These are phyloP conservation scores for Podila verticillata DNA, from an alignment of 192 early-diverging fungal species.

Conservation along the genomic window DNA sequence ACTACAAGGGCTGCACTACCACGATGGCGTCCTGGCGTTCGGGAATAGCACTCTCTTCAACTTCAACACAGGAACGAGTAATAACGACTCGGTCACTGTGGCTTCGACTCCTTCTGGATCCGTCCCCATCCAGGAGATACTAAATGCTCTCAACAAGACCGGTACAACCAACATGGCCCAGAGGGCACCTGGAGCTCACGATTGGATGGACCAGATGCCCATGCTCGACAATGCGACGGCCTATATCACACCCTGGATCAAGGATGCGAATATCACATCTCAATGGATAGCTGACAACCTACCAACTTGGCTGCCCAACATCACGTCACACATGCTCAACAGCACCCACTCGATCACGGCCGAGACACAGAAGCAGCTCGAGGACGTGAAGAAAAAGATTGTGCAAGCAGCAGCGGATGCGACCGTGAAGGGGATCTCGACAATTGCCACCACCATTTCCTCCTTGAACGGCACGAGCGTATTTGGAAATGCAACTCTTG, in stretches of 20 bases:
- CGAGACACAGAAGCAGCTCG: background rate
- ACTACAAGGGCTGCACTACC: background rate
- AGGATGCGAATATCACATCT: background rate
- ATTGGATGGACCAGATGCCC: constrained; percentile 10
- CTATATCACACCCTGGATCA: constrained; percentile 7
- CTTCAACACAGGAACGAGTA: constrained; percentile 2
- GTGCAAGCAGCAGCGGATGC: constrained; percentile 1
- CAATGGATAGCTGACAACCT: constrained; percentile 29
- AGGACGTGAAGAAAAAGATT: constrained; percentile 11
- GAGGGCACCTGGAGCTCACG: background rate
- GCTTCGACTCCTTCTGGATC: background rate
- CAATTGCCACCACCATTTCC: background rate
- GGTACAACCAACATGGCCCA: background rate
- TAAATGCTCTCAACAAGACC: background rate
- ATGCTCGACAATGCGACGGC: constrained; percentile 7
- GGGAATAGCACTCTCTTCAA: constrained; percentile 23
- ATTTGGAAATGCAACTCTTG: background rate
- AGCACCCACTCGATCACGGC: constrained; percentile 4
- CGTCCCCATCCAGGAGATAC: background rate
- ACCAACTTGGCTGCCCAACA: constrained; percentile 28
- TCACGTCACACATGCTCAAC: constrained; percentile 42
- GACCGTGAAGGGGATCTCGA: background rate
- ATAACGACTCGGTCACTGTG: background rate
- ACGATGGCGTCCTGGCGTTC: constrained; percentile 14
- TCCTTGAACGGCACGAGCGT: background rate